A percentile compares a stretch with the other conserved stretches of the same genome.
Evolutionary conservation across 345 rosid genomes (phyloP).

Genomic region (Rhizophora mangle): DNA sequence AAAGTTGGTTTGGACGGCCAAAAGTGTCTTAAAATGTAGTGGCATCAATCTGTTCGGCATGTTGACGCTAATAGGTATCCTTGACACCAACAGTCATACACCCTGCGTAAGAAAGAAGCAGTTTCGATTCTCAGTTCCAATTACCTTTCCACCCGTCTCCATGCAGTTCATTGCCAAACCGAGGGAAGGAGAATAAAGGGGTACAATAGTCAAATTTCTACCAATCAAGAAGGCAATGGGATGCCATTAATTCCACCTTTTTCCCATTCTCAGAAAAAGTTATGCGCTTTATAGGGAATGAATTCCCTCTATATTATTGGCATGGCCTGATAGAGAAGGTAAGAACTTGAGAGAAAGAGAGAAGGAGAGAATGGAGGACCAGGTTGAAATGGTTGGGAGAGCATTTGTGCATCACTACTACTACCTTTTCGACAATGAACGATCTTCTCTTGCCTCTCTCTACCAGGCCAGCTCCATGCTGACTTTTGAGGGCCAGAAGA

Average conservation of each 20-base stretch:
- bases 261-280: not conserved
- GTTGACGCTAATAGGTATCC: conserved; percentile 3
- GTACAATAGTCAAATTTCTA: conserved; percentile 8
- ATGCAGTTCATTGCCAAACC: not conserved
- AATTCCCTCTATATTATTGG: conserved; percentile 14
- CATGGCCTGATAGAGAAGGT: conserved; percentile 2
- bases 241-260: conserved; percentile 7
- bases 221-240: conserved; percentile 11
- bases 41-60: not conserved
- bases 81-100: not conserved
- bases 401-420: conserved; percentile 79
- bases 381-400: conserved; percentile 57
- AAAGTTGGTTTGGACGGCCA: conserved; percentile 31
- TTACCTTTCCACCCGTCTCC: not conserved
- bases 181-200: conserved; percentile 12
- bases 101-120: conserved; percentile 51
- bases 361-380: conserved; percentile 46
- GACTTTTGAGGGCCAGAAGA: conserved; percentile 73
- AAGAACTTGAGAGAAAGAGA: not conserved
- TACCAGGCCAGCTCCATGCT: conserved; percentile 68
- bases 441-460: conserved; percentile 48
- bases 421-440: conserved; percentile 61
- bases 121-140: conserved; percentile 32
- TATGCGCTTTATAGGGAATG: conserved; percentile 5
- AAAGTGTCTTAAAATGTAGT: conserved; percentile 5